Evolutionary conservation across 2,329 filamentous ascomycete genomes (phyloP), one percentile per base, ranked within the genome.

Genomic region (Samsoniella hepiali): DNA sequence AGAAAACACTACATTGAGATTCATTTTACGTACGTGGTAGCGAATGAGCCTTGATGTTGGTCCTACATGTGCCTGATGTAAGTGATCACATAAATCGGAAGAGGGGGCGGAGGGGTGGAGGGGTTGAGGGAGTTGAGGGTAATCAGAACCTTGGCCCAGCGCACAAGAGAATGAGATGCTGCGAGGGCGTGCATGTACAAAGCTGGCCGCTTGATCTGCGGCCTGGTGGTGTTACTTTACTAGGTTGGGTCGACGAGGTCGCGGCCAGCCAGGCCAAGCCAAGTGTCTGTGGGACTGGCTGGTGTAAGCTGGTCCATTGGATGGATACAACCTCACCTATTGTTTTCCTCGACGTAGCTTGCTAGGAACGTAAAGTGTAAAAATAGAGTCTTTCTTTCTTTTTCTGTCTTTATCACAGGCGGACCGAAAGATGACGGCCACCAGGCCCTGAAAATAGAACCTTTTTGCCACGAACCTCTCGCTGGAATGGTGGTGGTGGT

Each of bases 401-500:
- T 38, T 38, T 11, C 6, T 9, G 22, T 38, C 9, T 17, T 44
- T 44, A n/a, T 45, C 5, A 45, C 1, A 45, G 7, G 7, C 13
- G n/a, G 17, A n/a, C 27, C 22, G 22, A 22, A 27, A 49, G 27
- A 11, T 31, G 27, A 31, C 6, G 22, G 22, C 22, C 22, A 22
- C 22, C 22, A 22, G n/a, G n/a, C n/a, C 3, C 42, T 44, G 42
- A 22, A 29, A 38, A 9, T 29, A 17, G 22, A 40, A 42, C 2
- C 17, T 32, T 42, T 15, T 29, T 22, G 22, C 11, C 11, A 15
- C 38, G 13, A 22, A 5, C 38, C 38, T 40, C 38, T 40, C 11
- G n/a, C 10, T 56, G 54, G 34, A 44, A 44, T 56, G 54, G 50
- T 53, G 50, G 50, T 31, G n/a, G 17, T 56, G 54, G 50, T 53